Percentiles rank a stretch among this genome's conserved stretches.
These are phyloP conservation scores for Phaffia tasmanica DNA, from an alignment of 768 basidiomycete species.

Conservation along the genomic window DNA sequence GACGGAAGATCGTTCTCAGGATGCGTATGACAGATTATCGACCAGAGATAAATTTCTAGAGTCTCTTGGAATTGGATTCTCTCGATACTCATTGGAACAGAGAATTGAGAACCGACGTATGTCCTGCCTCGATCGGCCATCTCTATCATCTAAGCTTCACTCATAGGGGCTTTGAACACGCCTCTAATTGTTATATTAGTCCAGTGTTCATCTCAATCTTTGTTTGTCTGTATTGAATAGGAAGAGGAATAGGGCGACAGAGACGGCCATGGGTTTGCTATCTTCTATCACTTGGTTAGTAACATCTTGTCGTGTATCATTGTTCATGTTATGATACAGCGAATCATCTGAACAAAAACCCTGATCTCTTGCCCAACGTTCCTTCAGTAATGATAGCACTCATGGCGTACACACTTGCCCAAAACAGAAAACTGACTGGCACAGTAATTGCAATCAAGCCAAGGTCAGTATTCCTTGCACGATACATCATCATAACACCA, in stretches of 20 bases:
- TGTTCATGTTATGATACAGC: neutral
- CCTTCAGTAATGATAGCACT: constrained; percentile 10
- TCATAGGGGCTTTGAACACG: too few relatives aligned
- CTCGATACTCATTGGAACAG: constrained; percentile 12
- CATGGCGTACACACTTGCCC: constrained; percentile 15
- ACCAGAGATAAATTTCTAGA: constrained; percentile 12
- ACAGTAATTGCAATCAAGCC: constrained; percentile 18
- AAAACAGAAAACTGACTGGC: constrained; percentile 16
- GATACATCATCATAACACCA: neutral
- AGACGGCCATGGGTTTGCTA: constrained; percentile 15
- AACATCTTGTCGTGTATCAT: too few relatives aligned
- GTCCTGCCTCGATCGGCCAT: neutral
- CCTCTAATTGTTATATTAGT: neutral
- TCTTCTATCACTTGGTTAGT: constrained; percentile 4
- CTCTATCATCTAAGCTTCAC: neutral
- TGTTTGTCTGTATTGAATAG: neutral
- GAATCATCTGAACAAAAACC: neutral
- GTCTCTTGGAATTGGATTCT: constrained; percentile 13
- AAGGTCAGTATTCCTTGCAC: neutral
- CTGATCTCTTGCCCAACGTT: neutral
- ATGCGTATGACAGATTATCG: neutral
- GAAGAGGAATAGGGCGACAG: constrained; percentile 19
- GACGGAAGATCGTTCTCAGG: neutral
- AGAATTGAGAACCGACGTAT: constrained; percentile 21
- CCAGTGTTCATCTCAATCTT: neutral